Evolutionary conservation across 257 asterid species (phyloP).

Genomic region (Gentiana macrophylla): DNA sequence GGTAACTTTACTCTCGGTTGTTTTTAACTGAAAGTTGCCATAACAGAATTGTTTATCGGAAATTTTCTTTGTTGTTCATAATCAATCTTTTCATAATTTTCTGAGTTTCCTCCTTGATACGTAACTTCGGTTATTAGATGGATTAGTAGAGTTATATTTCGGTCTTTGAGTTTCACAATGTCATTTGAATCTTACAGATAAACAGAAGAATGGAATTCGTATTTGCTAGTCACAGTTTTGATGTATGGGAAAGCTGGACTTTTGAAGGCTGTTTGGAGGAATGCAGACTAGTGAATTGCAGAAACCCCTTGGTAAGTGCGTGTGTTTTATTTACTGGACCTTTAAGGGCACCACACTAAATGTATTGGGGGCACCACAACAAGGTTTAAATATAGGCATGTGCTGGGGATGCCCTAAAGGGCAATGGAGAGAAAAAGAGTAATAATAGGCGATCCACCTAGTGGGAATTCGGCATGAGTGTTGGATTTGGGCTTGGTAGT

Average conservation of each 20-base stretch:
- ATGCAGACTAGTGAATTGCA: constrained; percentile 91
- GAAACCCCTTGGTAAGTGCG: constrained; percentile 79
- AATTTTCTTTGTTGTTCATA: neutral
- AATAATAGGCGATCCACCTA: too few relatives aligned
- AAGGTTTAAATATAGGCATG: too few relatives aligned
- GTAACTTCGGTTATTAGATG: neutral
- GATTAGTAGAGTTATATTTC: neutral
- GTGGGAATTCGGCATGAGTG: too few relatives aligned
- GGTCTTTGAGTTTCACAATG: neutral
- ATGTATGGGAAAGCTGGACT: constrained; percentile 98
- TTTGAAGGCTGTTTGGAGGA: constrained; percentile 83
- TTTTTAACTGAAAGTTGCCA: neutral
- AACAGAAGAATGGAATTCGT: constrained; percentile 98
- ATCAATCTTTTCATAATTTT: neutral
- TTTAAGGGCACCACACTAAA: too few relatives aligned
- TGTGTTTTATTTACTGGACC: neutral
- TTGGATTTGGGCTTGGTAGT: too few relatives aligned
- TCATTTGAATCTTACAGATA: constrained; percentile 39
- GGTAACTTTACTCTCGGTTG: too few relatives aligned
- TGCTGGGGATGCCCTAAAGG: too few relatives aligned
- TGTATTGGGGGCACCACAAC: too few relatives aligned
- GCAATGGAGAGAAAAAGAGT: too few relatives aligned
- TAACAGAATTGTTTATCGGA: neutral
- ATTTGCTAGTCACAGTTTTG: constrained; percentile 94
- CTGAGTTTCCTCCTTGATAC: neutral